Percentiles rank a stretch among this genome's conserved stretches.
phyloP scores from a whole-genome alignment of 257 asterid species.

The Jacaranda mimosifolia region DNA sequence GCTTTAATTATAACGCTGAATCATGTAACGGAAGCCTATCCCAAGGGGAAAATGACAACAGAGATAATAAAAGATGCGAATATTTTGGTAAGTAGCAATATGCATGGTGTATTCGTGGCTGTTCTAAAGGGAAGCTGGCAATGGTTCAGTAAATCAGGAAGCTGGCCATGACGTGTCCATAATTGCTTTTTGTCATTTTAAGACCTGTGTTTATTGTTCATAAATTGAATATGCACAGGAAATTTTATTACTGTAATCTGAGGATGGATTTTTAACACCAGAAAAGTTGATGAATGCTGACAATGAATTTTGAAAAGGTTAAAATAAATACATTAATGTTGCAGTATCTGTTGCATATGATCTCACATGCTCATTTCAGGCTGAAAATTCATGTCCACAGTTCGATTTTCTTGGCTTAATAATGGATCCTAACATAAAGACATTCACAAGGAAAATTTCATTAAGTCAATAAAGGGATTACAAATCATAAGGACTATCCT shows the following conservation, averaged over 20 bases:
- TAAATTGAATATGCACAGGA: neutral
- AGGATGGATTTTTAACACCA: neutral
- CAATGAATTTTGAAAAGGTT: neutral
- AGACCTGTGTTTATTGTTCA: neutral
- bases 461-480: too few relatives aligned
- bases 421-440: neutral
- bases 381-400: neutral
- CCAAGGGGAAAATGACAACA: constrained; percentile 7
- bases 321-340: neutral
- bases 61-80: neutral
- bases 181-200: constrained; percentile 23
- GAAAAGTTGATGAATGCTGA: neutral
- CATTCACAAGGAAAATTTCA: too few relatives aligned
- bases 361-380: neutral
- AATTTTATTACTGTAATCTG: constrained; percentile 24
- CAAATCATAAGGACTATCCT: too few relatives aligned
- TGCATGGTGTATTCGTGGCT: constrained; percentile 25
- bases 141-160: constrained; percentile 29
- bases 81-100: constrained; percentile 31
- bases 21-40: constrained; percentile 26
- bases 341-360: neutral
- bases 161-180: constrained; percentile 29
- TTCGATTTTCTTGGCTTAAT: neutral
- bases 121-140: constrained; percentile 29
- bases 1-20: neutral